These are phyloP conservation scores for Potentilla sterilis DNA, from an alignment of 306 rosid species.

Conservation along the genomic window DNA sequence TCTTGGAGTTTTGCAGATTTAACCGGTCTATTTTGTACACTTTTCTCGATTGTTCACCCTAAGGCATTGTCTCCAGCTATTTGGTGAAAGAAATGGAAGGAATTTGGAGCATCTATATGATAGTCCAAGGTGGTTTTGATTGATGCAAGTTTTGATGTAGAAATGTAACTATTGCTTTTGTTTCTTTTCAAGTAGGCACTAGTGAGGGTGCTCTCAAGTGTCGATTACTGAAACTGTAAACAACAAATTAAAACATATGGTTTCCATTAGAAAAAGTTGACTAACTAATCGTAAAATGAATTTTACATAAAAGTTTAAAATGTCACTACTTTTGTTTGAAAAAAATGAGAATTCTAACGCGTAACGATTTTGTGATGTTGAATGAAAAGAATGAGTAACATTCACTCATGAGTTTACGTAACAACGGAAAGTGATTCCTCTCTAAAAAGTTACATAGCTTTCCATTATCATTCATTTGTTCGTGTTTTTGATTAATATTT, in stretches of 20 bases:
- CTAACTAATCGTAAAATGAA: no score
- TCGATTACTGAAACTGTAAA: not conserved
- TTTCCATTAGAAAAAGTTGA: not conserved
- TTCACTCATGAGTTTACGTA: no score
- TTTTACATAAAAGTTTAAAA: no score
- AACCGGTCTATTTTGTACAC: not conserved
- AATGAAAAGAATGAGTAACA: no score
- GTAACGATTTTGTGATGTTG: no score
- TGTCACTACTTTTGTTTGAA: no score
- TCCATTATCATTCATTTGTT: no score
- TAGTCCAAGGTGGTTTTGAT: not conserved
- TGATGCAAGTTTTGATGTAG: conserved; percentile 2
- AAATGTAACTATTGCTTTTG: not conserved
- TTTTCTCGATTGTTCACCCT: not conserved
- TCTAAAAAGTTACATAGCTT: no score
- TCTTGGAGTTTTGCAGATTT: not conserved
- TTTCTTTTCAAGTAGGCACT: not conserved
- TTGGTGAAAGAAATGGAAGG: conserved; percentile 2
- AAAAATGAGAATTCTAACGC: no score
- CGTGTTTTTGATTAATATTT: no score
- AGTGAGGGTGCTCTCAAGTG: not conserved
- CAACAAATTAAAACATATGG: not conserved
- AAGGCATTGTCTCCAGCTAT: not conserved
- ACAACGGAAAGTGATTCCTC: no score
- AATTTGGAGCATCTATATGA: not conserved